Evolutionary conservation across 768 basidiomycete genomes (phyloP).

Genomic region (Amanita polypyramis): DNA sequence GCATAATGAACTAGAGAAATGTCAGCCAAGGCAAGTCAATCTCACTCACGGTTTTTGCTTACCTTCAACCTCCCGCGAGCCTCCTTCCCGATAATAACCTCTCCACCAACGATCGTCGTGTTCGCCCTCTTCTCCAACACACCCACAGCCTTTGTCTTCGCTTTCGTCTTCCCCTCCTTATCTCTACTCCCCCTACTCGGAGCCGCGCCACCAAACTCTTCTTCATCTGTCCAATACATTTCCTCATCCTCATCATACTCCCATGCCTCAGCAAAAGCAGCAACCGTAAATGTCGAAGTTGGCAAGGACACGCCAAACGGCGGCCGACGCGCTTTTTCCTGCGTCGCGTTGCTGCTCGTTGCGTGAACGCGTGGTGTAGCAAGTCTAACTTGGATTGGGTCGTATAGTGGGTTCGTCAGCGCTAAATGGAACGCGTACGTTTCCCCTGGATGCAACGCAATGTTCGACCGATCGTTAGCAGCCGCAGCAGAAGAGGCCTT

Average conservation of each 20-base stretch:
- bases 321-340: conserved; percentile 51
- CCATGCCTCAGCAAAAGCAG: conserved; percentile 94
- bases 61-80: conserved; percentile 75
- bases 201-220: conserved; percentile 45
- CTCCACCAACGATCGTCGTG: conserved; percentile 79
- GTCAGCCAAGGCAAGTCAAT: not conserved
- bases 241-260: conserved; percentile 97
- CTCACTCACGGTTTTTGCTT: conserved; percentile 13
- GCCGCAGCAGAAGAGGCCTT: conserved; percentile 28
- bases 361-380: conserved; percentile 61
- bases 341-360: conserved; percentile 7
- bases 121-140: conserved; percentile 88
- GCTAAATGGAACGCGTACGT: conserved; percentile 86
- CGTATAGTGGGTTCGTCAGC: conserved; percentile 91
- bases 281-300: conserved; percentile 66
- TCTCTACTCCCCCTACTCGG: conserved; percentile 26
- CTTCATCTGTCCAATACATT: conserved; percentile 50
- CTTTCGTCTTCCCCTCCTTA: conserved; percentile 35
- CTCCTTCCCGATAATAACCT: conserved; percentile 77
- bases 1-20: conserved; percentile 72
- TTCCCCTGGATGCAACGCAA: conserved; percentile 58
- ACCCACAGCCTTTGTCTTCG: conserved; percentile 46
- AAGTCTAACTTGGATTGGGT: conserved; percentile 87
- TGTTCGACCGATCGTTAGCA: conserved; percentile 29
- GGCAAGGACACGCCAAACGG: conserved; percentile 80